Conservation (phyloP, 345 rosid genomes). For the Salix caprea region DNA sequence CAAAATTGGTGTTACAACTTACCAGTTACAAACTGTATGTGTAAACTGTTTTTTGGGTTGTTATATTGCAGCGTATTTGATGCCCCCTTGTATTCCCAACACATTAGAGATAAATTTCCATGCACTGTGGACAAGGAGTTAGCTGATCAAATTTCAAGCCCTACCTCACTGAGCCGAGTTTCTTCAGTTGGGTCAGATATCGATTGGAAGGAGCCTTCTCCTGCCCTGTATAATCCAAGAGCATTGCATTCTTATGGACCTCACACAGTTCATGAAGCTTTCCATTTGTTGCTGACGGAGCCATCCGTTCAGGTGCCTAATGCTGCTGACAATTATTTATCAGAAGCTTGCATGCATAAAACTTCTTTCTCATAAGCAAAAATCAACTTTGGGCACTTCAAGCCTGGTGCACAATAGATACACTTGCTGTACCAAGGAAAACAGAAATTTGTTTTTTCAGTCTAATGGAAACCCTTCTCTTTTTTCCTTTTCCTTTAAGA, state of each 20-base stretch:
- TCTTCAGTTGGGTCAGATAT: conserved; percentile 45
- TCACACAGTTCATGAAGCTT: conserved; percentile 63
- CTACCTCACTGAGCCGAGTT: conserved; percentile 30
- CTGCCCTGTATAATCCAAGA: conserved; percentile 38
- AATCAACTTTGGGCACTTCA: background rate
- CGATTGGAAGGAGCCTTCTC: conserved; percentile 77
- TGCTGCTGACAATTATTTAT: background rate
- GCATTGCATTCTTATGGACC: conserved; percentile 45
- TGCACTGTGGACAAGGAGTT: conserved; percentile 31
- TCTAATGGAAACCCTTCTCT: background rate
- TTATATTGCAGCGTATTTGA: conserved; percentile 46
- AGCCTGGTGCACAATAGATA: background rate
- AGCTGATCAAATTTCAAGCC: conserved; percentile 27
- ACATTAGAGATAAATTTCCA: conserved; percentile 49
- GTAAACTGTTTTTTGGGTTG: background rate
- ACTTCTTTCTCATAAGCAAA: background rate
- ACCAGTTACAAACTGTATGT: background rate
- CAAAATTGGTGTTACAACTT: background rate
- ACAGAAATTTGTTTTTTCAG: background rate
- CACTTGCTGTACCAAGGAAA: background rate
- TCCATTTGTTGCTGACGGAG: conserved; percentile 70
- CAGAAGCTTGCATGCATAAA: background rate
- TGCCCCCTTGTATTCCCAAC: conserved; percentile 32
- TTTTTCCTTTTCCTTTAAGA: background rate
- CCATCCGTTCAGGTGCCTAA: conserved; percentile 69